Evolutionary conservation across 106 monocot genomes (phyloP).

Genomic region (Ottelia alismoides): DNA sequence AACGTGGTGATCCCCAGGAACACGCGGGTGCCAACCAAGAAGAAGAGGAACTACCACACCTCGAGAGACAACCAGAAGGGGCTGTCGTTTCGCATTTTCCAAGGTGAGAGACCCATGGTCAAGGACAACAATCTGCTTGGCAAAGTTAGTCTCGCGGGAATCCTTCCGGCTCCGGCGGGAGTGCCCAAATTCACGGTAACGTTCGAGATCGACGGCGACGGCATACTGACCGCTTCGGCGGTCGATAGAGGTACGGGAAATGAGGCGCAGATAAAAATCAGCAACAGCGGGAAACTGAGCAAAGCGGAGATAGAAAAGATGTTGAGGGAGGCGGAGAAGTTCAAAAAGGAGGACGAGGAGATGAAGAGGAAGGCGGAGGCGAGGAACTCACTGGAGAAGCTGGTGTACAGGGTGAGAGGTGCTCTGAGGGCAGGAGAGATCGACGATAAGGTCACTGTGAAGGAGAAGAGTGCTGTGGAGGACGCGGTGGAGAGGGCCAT

Average conservation of each 20-base stretch:
- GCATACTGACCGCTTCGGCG: slow-evolving; percentile 47
- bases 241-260: slow-evolving; percentile 52
- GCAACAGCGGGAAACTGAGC: slow-evolving; percentile 11
- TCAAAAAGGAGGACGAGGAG: slow-evolving; percentile 33
- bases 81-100: slow-evolving; percentile 33
- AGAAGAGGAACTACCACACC: slow-evolving; percentile 46
- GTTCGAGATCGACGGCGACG: slow-evolving; percentile 58
- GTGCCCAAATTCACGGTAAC: slow-evolving; percentile 45
- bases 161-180: slow-evolving; percentile 52
- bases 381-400: slow-evolving; percentile 61
- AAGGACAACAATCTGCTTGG: slow-evolving; percentile 25
- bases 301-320: slow-evolving; percentile 11
- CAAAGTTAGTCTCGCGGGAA: slow-evolving; percentile 48
- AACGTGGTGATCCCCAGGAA: slow-evolving; percentile 22
- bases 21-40: slow-evolving; percentile 51
- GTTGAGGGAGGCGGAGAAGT: slow-evolving; percentile 23
- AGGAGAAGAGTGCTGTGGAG: slow-evolving; percentile 27
- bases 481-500: slow-evolving; percentile 36
- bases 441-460: background rate
- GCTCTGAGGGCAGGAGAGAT: slow-evolving; percentile 7
- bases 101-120: slow-evolving; percentile 17
- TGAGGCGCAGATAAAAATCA: slow-evolving; percentile 7
- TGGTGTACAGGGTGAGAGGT: slow-evolving; percentile 58
- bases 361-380: slow-evolving; percentile 41
- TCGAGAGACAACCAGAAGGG: slow-evolving; percentile 42